These are phyloP conservation scores for Marchantia polymorpha DNA, from an alignment of 225 moss, liverwort and hornwort species.

Conservation along the genomic window DNA sequence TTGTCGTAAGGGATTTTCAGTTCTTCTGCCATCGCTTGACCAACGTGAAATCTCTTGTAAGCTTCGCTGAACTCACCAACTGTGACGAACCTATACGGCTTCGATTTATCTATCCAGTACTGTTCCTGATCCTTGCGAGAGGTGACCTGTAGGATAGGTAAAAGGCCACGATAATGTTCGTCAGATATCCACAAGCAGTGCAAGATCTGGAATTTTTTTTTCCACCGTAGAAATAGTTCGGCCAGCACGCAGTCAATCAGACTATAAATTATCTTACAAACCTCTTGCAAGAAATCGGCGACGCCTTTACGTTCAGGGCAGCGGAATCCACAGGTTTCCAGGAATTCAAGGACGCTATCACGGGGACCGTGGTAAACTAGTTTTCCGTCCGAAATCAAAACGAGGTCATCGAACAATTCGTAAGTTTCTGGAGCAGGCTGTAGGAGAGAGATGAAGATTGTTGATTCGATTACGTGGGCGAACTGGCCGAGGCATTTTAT, in stretches of 20 bases:
- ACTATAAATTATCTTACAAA: background rate
- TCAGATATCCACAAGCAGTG: background rate
- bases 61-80: conserved; percentile 45
- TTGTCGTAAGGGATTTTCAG: conserved; percentile 47
- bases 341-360: conserved; percentile 57
- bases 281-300: conserved; percentile 89
- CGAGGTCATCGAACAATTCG: conserved; percentile 80
- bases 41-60: conserved; percentile 42
- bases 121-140: conserved; percentile 35
- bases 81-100: conserved; percentile 36
- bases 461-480: conserved; percentile 65
- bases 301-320: conserved; percentile 83
- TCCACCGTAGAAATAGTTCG: background rate
- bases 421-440: conserved; percentile 90
- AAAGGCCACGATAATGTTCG: background rate
- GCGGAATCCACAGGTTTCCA: conserved; percentile 64
- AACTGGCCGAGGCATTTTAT: conserved; percentile 70
- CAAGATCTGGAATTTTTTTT: too few species aligned
- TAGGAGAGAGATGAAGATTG: conserved; percentile 69
- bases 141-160: conserved; percentile 26
- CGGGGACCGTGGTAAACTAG: conserved; percentile 74
- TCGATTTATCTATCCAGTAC: conserved; percentile 31
- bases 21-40: conserved; percentile 29
- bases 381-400: conserved; percentile 75
- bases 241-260: background rate